Conservation (phyloP, 306 rosid species). For the Ceratonia siliqua region DNA sequence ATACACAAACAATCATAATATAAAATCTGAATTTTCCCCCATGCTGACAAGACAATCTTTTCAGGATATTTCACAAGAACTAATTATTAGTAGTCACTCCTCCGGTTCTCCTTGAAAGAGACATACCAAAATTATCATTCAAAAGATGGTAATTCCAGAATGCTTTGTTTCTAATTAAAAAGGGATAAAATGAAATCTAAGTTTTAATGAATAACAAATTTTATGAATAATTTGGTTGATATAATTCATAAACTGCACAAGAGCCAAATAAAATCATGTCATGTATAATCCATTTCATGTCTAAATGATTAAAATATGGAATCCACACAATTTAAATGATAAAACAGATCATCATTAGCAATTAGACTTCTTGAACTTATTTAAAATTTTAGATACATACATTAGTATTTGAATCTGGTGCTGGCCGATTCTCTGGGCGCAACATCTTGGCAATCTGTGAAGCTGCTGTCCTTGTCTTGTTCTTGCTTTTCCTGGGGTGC, state of each 20-base stretch:
- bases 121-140: not conserved
- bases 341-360: not conserved
- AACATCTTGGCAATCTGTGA: conserved; percentile 76
- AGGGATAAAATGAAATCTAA: not conserved
- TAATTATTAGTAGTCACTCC: not conserved
- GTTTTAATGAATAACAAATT: not conserved
- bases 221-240: not conserved
- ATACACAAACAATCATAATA: conserved; percentile 14
- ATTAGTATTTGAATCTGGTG: conserved; percentile 33
- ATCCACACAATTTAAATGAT: not conserved
- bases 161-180: not conserved
- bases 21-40: not conserved
- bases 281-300: not conserved
- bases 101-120: not conserved
- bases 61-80: not conserved
- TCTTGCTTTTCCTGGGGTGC: conserved; percentile 56
- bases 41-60: not conserved
- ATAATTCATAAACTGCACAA: not conserved
- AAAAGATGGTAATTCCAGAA: not conserved
- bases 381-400: not conserved
- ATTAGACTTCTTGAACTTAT: not conserved
- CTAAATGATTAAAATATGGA: not conserved
- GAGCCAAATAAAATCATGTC: not conserved
- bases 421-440: conserved; percentile 44
- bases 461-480: conserved; percentile 76